A percentile compares a stretch with the other conserved stretches of the same genome.
Evolutionary conservation across 495 filamentous ascomycete genomes (phyloP).

Genomic region (Cercophora newfieldiana): DNA sequence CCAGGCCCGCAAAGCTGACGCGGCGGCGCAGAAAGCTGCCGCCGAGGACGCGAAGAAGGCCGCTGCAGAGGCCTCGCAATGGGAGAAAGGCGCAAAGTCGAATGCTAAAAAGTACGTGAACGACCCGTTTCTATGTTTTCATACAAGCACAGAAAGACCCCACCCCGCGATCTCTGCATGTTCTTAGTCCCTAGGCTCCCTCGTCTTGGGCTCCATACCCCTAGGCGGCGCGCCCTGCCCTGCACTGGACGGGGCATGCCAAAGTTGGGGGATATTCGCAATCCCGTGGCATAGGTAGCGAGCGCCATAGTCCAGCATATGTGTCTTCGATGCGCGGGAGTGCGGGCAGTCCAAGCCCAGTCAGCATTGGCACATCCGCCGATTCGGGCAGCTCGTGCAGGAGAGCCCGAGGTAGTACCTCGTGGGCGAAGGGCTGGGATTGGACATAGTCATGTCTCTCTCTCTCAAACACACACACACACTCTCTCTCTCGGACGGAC

Average conservation of each 20-base stretch:
- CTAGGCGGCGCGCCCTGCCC: neutral
- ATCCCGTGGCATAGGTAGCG: neutral
- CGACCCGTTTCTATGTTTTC: neutral
- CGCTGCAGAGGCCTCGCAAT: slow-evolving; percentile 71
- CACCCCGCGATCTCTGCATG: neutral
- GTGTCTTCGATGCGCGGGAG: neutral
- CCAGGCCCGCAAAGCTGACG: slow-evolving; percentile 90
- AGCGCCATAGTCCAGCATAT: no score
- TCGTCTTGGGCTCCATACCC: neutral
- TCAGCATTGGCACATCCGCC: neutral
- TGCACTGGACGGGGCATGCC: neutral
- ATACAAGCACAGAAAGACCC: neutral
- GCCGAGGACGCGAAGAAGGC: slow-evolving; percentile 66
- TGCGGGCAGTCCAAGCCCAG: neutral
- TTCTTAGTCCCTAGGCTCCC: neutral
- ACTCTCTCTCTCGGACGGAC: no score
- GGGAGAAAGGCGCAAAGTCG: slow-evolving; percentile 82
- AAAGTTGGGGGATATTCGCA: neutral
- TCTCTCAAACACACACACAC: neutral
- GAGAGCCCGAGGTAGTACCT: neutral
- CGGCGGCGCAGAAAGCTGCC: slow-evolving; percentile 74
- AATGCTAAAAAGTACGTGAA: slow-evolving; percentile 76
- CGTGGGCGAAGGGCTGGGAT: neutral
- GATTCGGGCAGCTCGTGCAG: neutral
- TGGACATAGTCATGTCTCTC: neutral